Percentiles rank a stretch among this genome's conserved stretches.
phyloP scores from a whole-genome alignment of 306 rosid genomes.

The Malus sylvestris region DNA sequence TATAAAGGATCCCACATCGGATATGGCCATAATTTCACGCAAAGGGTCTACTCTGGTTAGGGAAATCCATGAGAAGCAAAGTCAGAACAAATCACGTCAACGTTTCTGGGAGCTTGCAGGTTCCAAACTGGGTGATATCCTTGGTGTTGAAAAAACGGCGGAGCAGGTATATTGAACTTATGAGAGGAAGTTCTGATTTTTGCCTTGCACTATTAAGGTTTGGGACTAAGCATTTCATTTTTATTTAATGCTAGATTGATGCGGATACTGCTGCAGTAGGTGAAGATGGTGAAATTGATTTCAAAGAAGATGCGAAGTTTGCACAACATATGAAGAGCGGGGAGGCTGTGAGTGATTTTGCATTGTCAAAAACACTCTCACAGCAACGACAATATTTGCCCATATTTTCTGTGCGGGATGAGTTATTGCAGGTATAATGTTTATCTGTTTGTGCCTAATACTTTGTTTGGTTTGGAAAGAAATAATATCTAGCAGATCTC shows the following conservation, averaged over 20 bases:
- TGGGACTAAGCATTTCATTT: slow-evolving; percentile 7
- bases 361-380: slow-evolving; percentile 72
- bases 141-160: slow-evolving; percentile 88
- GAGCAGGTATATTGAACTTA: slow-evolving; percentile 60
- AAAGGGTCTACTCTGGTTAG: slow-evolving; percentile 86
- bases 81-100: slow-evolving; percentile 85
- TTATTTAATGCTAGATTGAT: slow-evolving; percentile 51
- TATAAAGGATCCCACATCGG: slow-evolving; percentile 92
- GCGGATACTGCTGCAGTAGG: slow-evolving; percentile 94
- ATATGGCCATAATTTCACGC: slow-evolving; percentile 97
- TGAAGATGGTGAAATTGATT: slow-evolving; percentile 89
- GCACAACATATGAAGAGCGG: slow-evolving; percentile 90
- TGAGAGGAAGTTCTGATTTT: slow-evolving; percentile 16
- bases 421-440: slow-evolving; percentile 68
- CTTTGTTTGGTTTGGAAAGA: neutral
- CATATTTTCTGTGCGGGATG: slow-evolving; percentile 89
- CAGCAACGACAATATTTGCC: slow-evolving; percentile 97
- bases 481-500: neutral
- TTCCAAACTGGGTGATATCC: slow-evolving; percentile 93
- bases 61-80: slow-evolving; percentile 91
- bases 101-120: slow-evolving; percentile 99
- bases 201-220: slow-evolving; percentile 8
- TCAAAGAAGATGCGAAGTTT: slow-evolving; percentile 96
- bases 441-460: slow-evolving; percentile 4
- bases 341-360: slow-evolving; percentile 96